Conservation (phyloP, 371 early-diverging fungal species). For the Mucor irregularis region DNA sequence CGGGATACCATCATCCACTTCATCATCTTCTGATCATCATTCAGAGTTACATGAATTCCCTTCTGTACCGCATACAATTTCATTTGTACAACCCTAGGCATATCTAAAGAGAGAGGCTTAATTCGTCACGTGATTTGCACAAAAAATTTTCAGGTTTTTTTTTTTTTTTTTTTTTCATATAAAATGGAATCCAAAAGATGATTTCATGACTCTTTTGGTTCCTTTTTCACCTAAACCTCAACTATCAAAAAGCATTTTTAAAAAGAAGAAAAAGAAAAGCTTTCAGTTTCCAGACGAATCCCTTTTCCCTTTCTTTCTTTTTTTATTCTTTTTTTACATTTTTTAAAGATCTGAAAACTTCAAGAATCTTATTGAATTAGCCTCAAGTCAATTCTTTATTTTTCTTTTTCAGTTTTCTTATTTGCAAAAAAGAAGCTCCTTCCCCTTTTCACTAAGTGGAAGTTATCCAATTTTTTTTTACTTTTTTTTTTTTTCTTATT, state of each 20-base stretch:
- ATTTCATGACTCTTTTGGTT: too few species aligned
- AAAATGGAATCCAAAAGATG: too few species aligned
- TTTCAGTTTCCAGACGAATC: too few species aligned
- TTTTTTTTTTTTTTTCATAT: too few species aligned
- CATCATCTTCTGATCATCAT: constrained; percentile 23
- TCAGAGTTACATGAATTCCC: constrained; percentile 41
- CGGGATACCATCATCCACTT: constrained; percentile 17
- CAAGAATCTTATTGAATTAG: background rate
- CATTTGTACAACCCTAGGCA: too few species aligned
- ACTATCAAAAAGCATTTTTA: too few species aligned
- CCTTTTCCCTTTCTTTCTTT: background rate
- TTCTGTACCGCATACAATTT: constrained; percentile 30
- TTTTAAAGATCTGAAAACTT: background rate
- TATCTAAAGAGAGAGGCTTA: background rate
- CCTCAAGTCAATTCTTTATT: background rate
- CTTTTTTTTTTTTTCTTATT: constrained; percentile 14
- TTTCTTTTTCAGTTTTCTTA: constrained; percentile 1
- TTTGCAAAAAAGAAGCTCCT: background rate
- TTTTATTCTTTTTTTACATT: background rate
- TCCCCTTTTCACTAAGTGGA: background rate
- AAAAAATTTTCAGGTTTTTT: too few species aligned
- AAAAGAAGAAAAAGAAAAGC: too few species aligned
- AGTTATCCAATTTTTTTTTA: background rate
- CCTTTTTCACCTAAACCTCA: too few species aligned
- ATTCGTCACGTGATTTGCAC: too few species aligned